A percentile compares a stretch with the other conserved stretches of the same genome.
Conservation (phyloP, 176 grass and related monocot species). For the Dendrocalamus sinicus region DNA sequence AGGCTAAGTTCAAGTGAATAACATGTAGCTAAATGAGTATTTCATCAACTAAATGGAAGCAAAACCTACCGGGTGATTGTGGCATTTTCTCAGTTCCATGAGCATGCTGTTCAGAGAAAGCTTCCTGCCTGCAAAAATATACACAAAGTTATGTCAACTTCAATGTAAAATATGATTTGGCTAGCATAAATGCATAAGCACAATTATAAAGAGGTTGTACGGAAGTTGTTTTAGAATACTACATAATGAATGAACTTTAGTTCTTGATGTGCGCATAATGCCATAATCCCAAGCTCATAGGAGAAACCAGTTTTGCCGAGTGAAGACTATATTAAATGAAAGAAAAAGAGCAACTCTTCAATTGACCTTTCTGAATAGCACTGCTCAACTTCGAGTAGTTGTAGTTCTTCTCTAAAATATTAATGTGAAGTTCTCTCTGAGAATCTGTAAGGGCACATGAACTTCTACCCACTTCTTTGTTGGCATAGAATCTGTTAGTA, state of each 20-base stretch:
- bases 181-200: neutral
- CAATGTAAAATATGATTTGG: neutral
- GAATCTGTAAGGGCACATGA: conserved; percentile 64
- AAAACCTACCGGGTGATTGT: conserved; percentile 67
- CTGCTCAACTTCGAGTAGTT: conserved; percentile 69
- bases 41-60: conserved; percentile 16
- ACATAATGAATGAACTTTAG: neutral
- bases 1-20: conserved; percentile 15
- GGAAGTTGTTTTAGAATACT: neutral
- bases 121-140: conserved; percentile 55
- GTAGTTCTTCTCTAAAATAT: conserved; percentile 79
- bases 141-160: neutral
- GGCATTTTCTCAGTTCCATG: conserved; percentile 64
- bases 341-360: neutral
- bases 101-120: conserved; percentile 66
- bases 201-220: conserved; percentile 7
- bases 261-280: neutral
- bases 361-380: conserved; percentile 59
- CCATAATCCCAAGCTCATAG: neutral
- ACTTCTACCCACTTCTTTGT: conserved; percentile 81
- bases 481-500: conserved; percentile 63
- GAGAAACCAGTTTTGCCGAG: neutral
- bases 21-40: conserved; percentile 13
- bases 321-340: neutral
- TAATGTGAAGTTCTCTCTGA: conserved; percentile 73